Base-by-base conservation (phyloP, 371 early-diverging fungal genomes). In the Dentiscutata heterogama region DNA sequence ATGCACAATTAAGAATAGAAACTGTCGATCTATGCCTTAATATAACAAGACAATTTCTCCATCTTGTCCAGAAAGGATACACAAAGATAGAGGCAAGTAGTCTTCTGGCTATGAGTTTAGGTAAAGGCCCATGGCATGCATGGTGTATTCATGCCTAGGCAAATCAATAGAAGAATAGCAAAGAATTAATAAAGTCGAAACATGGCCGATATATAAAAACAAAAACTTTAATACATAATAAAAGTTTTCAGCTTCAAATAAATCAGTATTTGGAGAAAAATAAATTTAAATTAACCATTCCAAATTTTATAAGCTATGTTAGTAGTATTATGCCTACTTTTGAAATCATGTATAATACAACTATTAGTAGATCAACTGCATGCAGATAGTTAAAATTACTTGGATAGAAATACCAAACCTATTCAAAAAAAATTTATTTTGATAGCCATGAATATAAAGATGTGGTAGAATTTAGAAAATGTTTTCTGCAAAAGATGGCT, bases 41-140 rank as follows among this genome's bases (percentile, higher is more conserved):
- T 25, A 73, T 25, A 51, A 29, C 50, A 50, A 73, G 46, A 22
- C 73, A 73, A 73, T 73, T 54, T 73, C 56, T 73, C 27, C 27
- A 54, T 50, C 25, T 73, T 18, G 53, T 73, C 1, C 35, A 35
- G 35, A 5, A 72, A 51, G 72, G 51, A 22, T 72, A 39, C 22
- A 39, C 13, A 8, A 72, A 72, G 22, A 22, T 72, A 13, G 3
- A 29, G 8, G 22, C 51, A 39, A 72, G 72, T 72, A 16, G 51
- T 4, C 18, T 72, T 46, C 53, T 72, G 31, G 16, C 51, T 50
- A 39, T 13, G 11, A 51, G 72, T 50, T 29, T 72, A 16, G 18
- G 42, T 46, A 39, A 72, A 22, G 72, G 72, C 42, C 72, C 42
- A 22, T 72, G 22, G 72, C 16, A 72, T 46, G 72, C 51, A 18